Evolutionary conservation across 306 rosid species (phyloP).

Genomic region (Pterocarpus macrocarpus): DNA sequence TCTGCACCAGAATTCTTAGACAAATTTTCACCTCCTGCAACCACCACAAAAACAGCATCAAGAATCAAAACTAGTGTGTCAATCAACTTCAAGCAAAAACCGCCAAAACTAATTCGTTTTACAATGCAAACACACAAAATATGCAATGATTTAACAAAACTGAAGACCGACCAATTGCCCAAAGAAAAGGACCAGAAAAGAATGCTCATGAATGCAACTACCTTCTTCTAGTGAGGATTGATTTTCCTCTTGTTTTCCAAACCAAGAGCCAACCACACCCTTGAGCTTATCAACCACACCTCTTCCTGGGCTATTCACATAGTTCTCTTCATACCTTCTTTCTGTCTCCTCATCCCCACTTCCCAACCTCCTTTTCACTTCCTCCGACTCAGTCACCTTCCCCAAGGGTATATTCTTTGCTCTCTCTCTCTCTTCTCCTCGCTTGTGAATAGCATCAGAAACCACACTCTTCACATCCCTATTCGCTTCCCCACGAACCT

Average conservation of each 20-base stretch:
- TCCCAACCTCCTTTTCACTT: slow-evolving; percentile 59
- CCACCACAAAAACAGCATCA: not conserved
- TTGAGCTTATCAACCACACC: slow-evolving; percentile 56
- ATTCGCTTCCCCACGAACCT: not conserved
- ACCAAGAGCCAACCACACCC: slow-evolving; percentile 66
- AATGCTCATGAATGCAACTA: not conserved
- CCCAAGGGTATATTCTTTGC: slow-evolving; percentile 27
- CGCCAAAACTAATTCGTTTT: no score
- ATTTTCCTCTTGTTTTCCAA: slow-evolving; percentile 42
- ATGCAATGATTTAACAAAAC: no score
- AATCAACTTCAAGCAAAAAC: no score
- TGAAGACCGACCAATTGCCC: no score
- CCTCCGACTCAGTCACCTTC: slow-evolving; percentile 66
- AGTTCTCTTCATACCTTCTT: slow-evolving; percentile 5
- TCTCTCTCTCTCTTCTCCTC: slow-evolving; percentile 24
- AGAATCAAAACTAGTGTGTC: not conserved
- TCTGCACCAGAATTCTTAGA: slow-evolving; percentile 19
- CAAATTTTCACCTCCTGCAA: slow-evolving; percentile 39
- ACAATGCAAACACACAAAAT: no score
- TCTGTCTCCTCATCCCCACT: slow-evolving; percentile 39
- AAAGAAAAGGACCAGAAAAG: no score
- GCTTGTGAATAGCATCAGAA: slow-evolving; percentile 40
- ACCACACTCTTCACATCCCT: slow-evolving; percentile 21
- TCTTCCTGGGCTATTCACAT: slow-evolving; percentile 32
- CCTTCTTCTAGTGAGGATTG: slow-evolving; percentile 48